phyloP scores from a whole-genome alignment of 176 grass and related monocot genomes.

The Elymus sibiricus region DNA sequence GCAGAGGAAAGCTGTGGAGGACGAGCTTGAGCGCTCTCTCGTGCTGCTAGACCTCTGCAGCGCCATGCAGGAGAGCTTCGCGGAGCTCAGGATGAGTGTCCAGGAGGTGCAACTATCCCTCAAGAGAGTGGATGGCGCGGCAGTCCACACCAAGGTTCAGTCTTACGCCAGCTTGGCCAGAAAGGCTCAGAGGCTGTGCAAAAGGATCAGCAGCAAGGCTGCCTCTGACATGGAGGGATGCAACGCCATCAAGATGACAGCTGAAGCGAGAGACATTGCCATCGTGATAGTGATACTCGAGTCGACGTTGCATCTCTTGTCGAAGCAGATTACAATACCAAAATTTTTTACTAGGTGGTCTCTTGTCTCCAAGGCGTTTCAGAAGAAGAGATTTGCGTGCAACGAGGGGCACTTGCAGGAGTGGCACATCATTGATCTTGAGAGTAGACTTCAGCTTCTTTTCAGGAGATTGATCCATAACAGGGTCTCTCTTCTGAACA shows the following conservation, averaged over 20 bases:
- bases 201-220: slow-evolving; percentile 36
- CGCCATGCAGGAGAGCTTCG: slow-evolving; percentile 15
- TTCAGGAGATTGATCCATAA: slow-evolving; percentile 49
- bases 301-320: background rate
- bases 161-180: slow-evolving; percentile 20
- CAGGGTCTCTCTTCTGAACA: slow-evolving; percentile 58
- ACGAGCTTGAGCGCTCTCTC: slow-evolving; percentile 19
- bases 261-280: slow-evolving; percentile 29
- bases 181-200: slow-evolving; percentile 44
- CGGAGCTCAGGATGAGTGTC: slow-evolving; percentile 7
- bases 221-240: slow-evolving; percentile 1
- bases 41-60: slow-evolving; percentile 22
- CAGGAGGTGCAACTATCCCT: slow-evolving; percentile 4
- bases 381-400: slow-evolving; percentile 31
- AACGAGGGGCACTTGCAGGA: slow-evolving; percentile 28
- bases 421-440: slow-evolving; percentile 36
- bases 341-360: slow-evolving; percentile 36
- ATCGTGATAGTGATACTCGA: slow-evolving; percentile 31
- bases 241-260: slow-evolving; percentile 30
- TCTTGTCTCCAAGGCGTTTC: slow-evolving; percentile 38
- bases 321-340: slow-evolving; percentile 2
- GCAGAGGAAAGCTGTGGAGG: slow-evolving; percentile 12
- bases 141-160: slow-evolving; percentile 3
- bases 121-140: slow-evolving; percentile 18
- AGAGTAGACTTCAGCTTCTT: slow-evolving; percentile 28